These are phyloP conservation scores for Plectranthus barbatus DNA, from an alignment of 257 asterid species.

Conservation along the genomic window DNA sequence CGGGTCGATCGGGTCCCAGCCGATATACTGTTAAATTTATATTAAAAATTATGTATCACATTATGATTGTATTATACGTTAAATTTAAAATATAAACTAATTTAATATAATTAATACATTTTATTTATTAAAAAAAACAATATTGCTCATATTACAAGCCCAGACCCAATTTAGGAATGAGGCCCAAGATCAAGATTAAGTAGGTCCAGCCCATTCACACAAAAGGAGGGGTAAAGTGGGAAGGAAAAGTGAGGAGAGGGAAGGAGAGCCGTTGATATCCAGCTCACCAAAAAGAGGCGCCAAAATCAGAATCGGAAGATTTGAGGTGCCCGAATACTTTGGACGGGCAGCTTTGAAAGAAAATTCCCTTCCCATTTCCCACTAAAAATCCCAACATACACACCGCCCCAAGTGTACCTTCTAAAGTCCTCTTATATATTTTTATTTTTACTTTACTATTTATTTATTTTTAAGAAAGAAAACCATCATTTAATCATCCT, in stretches of 20 bases:
- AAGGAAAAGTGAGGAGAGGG: slow-evolving; percentile 47
- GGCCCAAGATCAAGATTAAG: neutral
- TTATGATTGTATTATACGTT: too few species aligned
- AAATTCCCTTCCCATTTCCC: slow-evolving; percentile 12
- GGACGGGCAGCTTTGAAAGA: slow-evolving; percentile 36
- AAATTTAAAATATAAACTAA: too few species aligned
- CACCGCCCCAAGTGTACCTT: neutral
- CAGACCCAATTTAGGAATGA: too few species aligned
- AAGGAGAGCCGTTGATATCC: slow-evolving; percentile 49
- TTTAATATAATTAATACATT: too few species aligned
- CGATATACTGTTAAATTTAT: too few species aligned
- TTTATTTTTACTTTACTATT: neutral
- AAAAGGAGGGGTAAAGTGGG: slow-evolving; percentile 3
- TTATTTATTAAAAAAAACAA: too few species aligned
- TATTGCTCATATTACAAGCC: too few species aligned
- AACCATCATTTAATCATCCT: too few species aligned
- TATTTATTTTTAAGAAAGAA: too few species aligned
- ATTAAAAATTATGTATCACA: too few species aligned
- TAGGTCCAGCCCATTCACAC: neutral
- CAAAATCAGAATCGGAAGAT: slow-evolving; percentile 25
- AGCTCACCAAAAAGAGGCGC: slow-evolving; percentile 38
- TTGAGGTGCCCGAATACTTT: slow-evolving; percentile 36
- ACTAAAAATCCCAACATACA: neutral
- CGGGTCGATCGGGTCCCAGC: too few species aligned
- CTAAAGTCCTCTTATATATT: neutral